phyloP scores from a whole-genome alignment of 2,329 filamentous ascomycete species.

The Fonsecaea erecta region DNA sequence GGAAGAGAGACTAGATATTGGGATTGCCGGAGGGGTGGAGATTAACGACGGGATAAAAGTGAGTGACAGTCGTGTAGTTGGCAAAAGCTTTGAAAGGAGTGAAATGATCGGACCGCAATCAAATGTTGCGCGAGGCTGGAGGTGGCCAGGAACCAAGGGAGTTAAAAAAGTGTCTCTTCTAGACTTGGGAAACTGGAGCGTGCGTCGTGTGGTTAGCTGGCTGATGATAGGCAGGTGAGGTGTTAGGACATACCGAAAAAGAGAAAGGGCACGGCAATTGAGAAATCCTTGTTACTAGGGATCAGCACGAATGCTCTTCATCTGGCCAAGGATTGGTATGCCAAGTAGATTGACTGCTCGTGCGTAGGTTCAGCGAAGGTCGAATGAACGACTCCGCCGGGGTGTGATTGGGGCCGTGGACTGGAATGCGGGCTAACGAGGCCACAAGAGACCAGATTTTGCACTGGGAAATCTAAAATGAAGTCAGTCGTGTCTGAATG shows the following conservation, averaged over 20 bases:
- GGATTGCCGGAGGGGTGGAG: neutral
- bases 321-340: constrained; percentile 51
- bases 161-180: constrained; percentile 28
- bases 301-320: constrained; percentile 47
- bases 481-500: constrained; percentile 20
- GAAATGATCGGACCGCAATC: constrained; percentile 35
- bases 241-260: constrained; percentile 30
- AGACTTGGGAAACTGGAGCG: constrained; percentile 33
- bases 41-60: constrained; percentile 33
- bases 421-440: constrained; percentile 42
- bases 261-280: constrained; percentile 36
- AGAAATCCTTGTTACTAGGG: constrained; percentile 34
- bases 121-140: constrained; percentile 40
- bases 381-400: constrained; percentile 55
- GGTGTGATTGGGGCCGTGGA: constrained; percentile 40
- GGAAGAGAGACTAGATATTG: constrained; percentile 12
- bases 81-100: constrained; percentile 28
- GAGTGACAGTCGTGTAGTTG: constrained; percentile 37
- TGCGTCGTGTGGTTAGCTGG: constrained; percentile 27
- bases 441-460: constrained; percentile 28
- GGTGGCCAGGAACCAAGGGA: constrained; percentile 36
- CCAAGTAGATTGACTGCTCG: constrained; percentile 40
- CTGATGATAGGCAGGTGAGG: constrained; percentile 25
- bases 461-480: constrained; percentile 23
- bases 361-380: constrained; percentile 47